Evolutionary conservation across 768 basidiomycete species (phyloP).

Genomic region (Lepiota brunneoincarnata): DNA sequence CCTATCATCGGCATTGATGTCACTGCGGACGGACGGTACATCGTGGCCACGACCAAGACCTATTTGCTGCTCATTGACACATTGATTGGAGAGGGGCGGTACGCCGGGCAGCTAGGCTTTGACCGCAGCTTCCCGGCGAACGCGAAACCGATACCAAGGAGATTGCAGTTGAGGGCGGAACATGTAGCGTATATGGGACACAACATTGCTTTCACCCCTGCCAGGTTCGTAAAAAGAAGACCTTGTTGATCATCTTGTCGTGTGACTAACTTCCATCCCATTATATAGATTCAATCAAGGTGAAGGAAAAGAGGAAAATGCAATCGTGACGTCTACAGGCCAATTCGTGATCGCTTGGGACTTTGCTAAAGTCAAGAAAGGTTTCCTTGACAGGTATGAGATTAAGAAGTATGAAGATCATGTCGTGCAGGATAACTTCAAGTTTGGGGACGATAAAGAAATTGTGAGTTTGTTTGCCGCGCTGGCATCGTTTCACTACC

Average conservation of each 20-base stretch:
- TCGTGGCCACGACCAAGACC: constrained; percentile 93
- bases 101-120: constrained; percentile 81
- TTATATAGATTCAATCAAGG: constrained; percentile 84
- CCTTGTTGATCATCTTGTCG: not conserved
- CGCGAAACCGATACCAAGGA: constrained; percentile 86
- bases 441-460: constrained; percentile 95
- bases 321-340: constrained; percentile 93
- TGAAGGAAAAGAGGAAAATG: constrained; percentile 85
- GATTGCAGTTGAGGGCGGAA: constrained; percentile 84
- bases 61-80: constrained; percentile 95
- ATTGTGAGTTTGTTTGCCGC: constrained; percentile 58
- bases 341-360: constrained; percentile 96
- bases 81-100: constrained; percentile 87
- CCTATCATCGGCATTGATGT: constrained; percentile 95
- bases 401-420: constrained; percentile 95
- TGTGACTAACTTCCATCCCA: not conserved
- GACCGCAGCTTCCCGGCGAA: constrained; percentile 94
- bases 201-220: constrained; percentile 85
- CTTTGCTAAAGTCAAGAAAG: constrained; percentile 93
- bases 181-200: constrained; percentile 95
- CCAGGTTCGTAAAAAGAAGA: constrained; percentile 57
- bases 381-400: constrained; percentile 87
- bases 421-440: constrained; percentile 97
- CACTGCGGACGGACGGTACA: constrained; percentile 89
- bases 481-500: not conserved